Evolutionary conservation across 805 yeast genomes (phyloP), one percentile per base, ranked within the genome.

Genomic region (Saccharomycopsis oosterbeekiorum): DNA sequence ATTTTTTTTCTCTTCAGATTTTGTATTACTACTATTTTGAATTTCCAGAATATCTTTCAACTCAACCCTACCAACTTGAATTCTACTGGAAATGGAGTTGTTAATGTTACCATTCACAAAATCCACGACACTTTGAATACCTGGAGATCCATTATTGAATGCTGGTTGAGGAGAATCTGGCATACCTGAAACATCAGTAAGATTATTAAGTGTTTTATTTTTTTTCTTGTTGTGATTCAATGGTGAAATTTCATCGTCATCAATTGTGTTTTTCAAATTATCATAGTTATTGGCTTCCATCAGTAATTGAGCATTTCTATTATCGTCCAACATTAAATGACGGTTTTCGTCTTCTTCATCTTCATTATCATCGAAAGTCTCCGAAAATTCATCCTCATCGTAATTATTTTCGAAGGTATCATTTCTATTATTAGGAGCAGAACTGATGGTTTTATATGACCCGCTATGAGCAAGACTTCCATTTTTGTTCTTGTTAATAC

Each of bases 31-130:
- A 43, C 29, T 29, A 43, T 51, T 58, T 37, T 57, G 58, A 55
- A 60, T 54, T n/a, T 61, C 62, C 21, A 41, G 40, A 34, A 63
- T 59, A 34, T 63, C 65, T 29, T 59, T 59, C 24, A 63, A 51
- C 39, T 63, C 64, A 29, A 63, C 65, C 37, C 62, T 41, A 5
- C 64, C 64, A 5, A 41, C 58, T 55, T 59, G 60, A 55, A 63
- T 63, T 34, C 65, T 41, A 43, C 60, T 55, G n/a, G 61, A 51
- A 19, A 62, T 57, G 39, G 65, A 58, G 17, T 55, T 37, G 9
- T 42, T 17, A 1, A 34, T n/a, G 24, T 59, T 55, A 10, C n/a
- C 34, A 21, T 21, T 47, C 2, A 47, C 34, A 24, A 47, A 47
- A 47, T 47, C 26, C 14, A 34, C 21, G 4, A 47, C 9, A 24